A percentile compares a stretch with the other conserved stretches of the same genome.
phyloP scores from a whole-genome alignment of 164 flowering plant genomes.

The Macadamia tetraphylla region DNA sequence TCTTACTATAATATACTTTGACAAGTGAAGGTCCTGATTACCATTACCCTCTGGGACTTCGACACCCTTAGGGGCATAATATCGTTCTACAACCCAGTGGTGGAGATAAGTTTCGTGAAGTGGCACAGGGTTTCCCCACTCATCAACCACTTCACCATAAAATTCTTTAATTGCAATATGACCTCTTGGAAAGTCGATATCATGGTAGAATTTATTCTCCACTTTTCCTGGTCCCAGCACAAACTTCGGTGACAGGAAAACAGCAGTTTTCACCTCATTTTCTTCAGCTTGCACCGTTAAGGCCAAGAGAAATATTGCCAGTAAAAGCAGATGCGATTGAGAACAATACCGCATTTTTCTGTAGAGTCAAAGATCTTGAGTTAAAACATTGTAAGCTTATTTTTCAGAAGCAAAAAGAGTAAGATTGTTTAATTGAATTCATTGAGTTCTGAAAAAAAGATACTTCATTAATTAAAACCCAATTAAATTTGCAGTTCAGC shows the following conservation, averaged over 20 bases:
- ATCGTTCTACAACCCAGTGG: constrained; percentile 69
- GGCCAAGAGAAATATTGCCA: constrained; percentile 17
- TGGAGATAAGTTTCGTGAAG: constrained; percentile 93
- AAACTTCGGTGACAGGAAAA: constrained; percentile 58
- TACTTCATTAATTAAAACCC: no score
- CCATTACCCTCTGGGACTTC: not conserved
- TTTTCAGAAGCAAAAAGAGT: no score
- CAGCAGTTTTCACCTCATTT: constrained; percentile 38
- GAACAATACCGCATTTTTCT: not conserved
- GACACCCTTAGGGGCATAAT: constrained; percentile 32
- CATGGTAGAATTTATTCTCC: constrained; percentile 37
- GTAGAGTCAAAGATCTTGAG: not conserved
- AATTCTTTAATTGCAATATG: constrained; percentile 82
- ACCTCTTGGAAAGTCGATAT: constrained; percentile 77
- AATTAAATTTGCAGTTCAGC: no score
- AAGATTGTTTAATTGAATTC: no score
- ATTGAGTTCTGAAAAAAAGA: no score
- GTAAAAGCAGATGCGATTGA: constrained; percentile 8
- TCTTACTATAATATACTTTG: constrained; percentile 25
- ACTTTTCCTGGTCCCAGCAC: constrained; percentile 67
- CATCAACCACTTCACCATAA: constrained; percentile 80
- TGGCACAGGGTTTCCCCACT: constrained; percentile 66
- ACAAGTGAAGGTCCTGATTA: not conserved
- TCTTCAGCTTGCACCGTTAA: constrained; percentile 13
- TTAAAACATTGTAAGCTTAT: not conserved